Conservation (phyloP, 2,329 filamentous ascomycete genomes). For the Aspergillus sp. region DNA sequence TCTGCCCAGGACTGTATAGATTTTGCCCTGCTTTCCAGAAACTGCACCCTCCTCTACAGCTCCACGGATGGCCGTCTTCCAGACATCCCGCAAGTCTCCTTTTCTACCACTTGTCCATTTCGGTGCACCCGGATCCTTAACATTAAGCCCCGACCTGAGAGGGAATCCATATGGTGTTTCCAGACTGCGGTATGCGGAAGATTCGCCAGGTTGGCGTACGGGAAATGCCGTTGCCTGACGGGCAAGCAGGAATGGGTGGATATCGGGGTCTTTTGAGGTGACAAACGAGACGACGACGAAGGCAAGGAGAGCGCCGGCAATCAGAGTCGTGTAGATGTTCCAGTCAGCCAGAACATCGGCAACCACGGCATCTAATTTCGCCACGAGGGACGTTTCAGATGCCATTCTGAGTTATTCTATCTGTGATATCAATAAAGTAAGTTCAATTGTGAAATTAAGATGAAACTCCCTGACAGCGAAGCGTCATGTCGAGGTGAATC, state of each 20-base stretch:
- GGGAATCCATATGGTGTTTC: conserved; percentile 81
- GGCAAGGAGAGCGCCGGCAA: conserved; percentile 62
- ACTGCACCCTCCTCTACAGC: conserved; percentile 57
- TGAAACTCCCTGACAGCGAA: no score
- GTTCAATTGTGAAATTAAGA: no score
- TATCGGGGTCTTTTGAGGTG: conserved; percentile 74
- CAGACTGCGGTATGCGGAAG: conserved; percentile 77
- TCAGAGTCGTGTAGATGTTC: conserved; percentile 72
- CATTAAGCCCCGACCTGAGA: conserved; percentile 70
- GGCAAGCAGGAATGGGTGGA: conserved; percentile 84
- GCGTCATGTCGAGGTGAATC: no score
- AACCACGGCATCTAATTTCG: conserved; percentile 67
- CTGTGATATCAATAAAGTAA: background rate
- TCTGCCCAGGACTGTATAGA: conserved; percentile 75
- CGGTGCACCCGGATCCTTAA: conserved; percentile 73
- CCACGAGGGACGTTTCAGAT: conserved; percentile 50
- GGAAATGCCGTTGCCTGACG: conserved; percentile 74
- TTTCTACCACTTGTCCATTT: conserved; percentile 81
- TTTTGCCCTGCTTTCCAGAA: conserved; percentile 59
- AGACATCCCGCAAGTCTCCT: conserved; percentile 87
- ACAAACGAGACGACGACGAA: conserved; percentile 68
- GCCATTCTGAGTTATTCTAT: conserved; percentile 25
- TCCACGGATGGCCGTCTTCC: conserved; percentile 68
- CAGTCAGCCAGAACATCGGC: conserved; percentile 69
- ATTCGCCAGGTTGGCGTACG: conserved; percentile 79